These are phyloP conservation scores for Patellifolia procumbens DNA, from an alignment of 179 eudicot species.

Conservation along the genomic window DNA sequence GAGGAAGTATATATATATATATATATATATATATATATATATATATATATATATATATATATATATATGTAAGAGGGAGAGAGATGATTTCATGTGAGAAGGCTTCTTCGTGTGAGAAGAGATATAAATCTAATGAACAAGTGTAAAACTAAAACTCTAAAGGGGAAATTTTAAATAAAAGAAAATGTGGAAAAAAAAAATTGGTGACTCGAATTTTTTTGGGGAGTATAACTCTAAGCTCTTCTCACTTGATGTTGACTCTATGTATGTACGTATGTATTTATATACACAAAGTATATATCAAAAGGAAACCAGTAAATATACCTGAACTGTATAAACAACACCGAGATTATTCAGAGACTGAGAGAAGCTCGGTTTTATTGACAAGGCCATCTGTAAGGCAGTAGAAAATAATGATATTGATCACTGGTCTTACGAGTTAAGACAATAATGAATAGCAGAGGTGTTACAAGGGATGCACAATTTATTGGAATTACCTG, in stretches of 20 bases:
- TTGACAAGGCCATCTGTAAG: constrained; percentile 86
- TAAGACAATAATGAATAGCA: constrained; percentile 13
- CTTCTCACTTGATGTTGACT: too few species aligned
- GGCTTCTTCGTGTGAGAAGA: too few species aligned
- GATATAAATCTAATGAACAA: too few species aligned
- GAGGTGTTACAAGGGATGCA: constrained; percentile 13
- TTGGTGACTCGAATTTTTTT: too few species aligned
- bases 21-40: neutral
- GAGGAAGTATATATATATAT: constrained; percentile 15
- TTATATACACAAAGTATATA: constrained; percentile 10
- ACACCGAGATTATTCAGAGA: constrained; percentile 99
- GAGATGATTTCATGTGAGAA: too few species aligned
- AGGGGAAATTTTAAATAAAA: too few species aligned
- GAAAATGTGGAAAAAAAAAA: too few species aligned
- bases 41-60: too few species aligned
- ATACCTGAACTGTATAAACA: constrained; percentile 96
- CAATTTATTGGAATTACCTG: constrained; percentile 56
- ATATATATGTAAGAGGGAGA: too few species aligned
- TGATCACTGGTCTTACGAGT: constrained; percentile 13
- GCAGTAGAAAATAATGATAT: constrained; percentile 19
- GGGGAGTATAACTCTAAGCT: too few species aligned
- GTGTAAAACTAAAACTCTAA: too few species aligned
- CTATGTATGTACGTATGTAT: neutral
- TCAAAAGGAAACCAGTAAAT: constrained; percentile 13
- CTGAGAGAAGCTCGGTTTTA: constrained; percentile 96